Percentiles rank a stretch among this genome's conserved stretches.
Evolutionary conservation across 2,329 filamentous ascomycete genomes (phyloP).

Genomic region (Xylaria digitata): DNA sequence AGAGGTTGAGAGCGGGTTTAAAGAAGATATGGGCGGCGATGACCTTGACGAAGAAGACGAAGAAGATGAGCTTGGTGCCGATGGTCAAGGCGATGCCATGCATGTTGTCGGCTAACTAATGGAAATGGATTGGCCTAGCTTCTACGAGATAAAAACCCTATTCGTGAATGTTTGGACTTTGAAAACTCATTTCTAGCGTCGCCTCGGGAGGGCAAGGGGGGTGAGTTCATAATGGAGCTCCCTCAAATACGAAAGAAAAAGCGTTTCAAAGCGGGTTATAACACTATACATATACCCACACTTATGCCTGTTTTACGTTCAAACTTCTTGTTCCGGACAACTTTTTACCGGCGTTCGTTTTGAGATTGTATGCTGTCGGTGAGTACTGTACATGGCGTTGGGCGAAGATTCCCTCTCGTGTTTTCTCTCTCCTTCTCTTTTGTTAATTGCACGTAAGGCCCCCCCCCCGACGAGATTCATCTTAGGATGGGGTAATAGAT

Average conservation of each 20-base stretch:
- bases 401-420: slow-evolving; percentile 40
- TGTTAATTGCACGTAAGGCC: slow-evolving; percentile 2
- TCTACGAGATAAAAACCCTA: neutral
- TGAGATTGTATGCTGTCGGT: slow-evolving; percentile 36
- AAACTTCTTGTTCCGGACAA: slow-evolving; percentile 6
- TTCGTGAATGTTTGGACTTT: neutral
- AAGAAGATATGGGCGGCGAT: slow-evolving; percentile 71
- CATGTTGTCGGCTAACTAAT: slow-evolving; percentile 44
- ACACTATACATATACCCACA: slow-evolving; percentile 4
- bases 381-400: slow-evolving; percentile 40
- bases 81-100: slow-evolving; percentile 48
- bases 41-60: slow-evolving; percentile 68
- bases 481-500: slow-evolving; percentile 31
- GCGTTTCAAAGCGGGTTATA: slow-evolving; percentile 2
- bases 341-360: slow-evolving; percentile 39
- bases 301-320: neutral
- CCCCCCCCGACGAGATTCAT: slow-evolving; percentile 2
- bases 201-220: neutral
- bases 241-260: neutral
- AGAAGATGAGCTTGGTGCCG: slow-evolving; percentile 54
- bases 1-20: slow-evolving; percentile 83
- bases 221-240: slow-evolving; percentile 1
- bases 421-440: slow-evolving; percentile 24
- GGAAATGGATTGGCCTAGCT: neutral
- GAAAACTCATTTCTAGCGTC: slow-evolving; percentile 4